A percentile compares a stretch with the other conserved stretches of the same genome.
Conservation (phyloP, 768 basidiomycete species). For the Panaeolus papilionaceus region DNA sequence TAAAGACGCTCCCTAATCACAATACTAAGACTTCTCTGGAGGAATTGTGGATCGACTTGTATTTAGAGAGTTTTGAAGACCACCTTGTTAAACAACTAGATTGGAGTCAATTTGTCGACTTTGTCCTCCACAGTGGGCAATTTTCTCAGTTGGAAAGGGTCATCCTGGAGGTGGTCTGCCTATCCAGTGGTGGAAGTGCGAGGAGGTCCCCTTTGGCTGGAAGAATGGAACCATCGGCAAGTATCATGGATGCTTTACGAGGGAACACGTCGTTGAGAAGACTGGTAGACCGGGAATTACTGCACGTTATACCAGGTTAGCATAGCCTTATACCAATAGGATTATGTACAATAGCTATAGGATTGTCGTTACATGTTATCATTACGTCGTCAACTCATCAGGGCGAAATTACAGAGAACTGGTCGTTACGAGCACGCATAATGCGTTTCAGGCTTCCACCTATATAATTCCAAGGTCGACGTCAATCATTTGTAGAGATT, state of each 20-base stretch:
- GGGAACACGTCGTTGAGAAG: not conserved
- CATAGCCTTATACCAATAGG: not conserved
- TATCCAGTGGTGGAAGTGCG: not conserved
- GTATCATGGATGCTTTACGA: not conserved
- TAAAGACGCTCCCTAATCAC: not conserved
- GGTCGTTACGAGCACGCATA: not conserved
- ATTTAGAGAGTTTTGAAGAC: not conserved
- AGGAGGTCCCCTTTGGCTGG: not conserved
- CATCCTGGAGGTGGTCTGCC: not conserved
- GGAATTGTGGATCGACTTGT: not conserved
- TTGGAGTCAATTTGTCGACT: not conserved
- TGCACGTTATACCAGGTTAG: not conserved
- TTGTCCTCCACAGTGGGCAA: not conserved
- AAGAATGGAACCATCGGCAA: not conserved
- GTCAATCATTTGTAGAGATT: not conserved
- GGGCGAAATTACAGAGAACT: not conserved
- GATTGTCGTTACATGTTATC: not conserved
- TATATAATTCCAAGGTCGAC: not conserved
- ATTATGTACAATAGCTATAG: too few species aligned
- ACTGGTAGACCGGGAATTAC: not conserved
- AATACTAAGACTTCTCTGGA: not conserved
- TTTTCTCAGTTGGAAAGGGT: not conserved
- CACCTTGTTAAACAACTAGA: slow-evolving; percentile 1
- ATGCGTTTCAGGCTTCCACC: not conserved
- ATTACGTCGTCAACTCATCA: not conserved